phyloP scores from a whole-genome alignment of 169 alveolate species.

The Cryptosporidium felis region DNA sequence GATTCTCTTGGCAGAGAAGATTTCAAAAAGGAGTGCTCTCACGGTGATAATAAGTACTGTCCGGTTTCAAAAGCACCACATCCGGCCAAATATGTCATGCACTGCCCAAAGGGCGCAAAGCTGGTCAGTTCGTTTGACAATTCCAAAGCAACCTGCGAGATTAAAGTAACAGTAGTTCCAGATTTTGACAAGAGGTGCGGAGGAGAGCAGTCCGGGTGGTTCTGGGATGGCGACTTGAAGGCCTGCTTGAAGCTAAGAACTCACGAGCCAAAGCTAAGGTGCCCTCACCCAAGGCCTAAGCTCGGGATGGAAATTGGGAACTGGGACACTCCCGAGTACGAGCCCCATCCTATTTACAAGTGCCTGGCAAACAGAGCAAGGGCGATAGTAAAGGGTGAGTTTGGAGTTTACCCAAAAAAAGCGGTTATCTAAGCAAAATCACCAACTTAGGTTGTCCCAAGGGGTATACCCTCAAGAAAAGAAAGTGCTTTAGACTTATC shows the following conservation, averaged over 20 bases:
- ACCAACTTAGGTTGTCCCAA: conserved; percentile 33
- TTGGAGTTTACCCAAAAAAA: background rate
- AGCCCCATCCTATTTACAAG: conserved; percentile 61
- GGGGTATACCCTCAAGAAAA: conserved; percentile 45
- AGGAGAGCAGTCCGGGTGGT: conserved; percentile 58
- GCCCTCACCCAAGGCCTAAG: conserved; percentile 61
- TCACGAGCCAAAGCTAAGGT: conserved; percentile 50
- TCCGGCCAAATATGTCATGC: conserved; percentile 59
- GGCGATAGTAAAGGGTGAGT: conserved; percentile 60
- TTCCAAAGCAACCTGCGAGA: conserved; percentile 58
- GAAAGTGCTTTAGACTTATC: conserved; percentile 53
- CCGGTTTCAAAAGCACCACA: conserved; percentile 11
- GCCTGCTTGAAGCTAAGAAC: conserved; percentile 39
- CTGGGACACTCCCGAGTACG: conserved; percentile 71
- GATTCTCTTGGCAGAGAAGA: conserved; percentile 39
- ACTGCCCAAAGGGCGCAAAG: conserved; percentile 53
- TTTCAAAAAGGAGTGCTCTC: conserved; percentile 6
- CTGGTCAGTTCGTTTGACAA: conserved; percentile 37
- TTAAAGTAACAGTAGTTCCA: conserved; percentile 44
- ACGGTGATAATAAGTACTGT: conserved; percentile 43
- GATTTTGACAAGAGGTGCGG: conserved; percentile 66
- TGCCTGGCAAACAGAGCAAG: conserved; percentile 66
- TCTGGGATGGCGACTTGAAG: conserved; percentile 48
- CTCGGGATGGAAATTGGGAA: conserved; percentile 49
- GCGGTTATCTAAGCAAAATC: background rate